phyloP scores from a whole-genome alignment of 2,329 filamentous ascomycete species.

The Xylaria sp. region DNA sequence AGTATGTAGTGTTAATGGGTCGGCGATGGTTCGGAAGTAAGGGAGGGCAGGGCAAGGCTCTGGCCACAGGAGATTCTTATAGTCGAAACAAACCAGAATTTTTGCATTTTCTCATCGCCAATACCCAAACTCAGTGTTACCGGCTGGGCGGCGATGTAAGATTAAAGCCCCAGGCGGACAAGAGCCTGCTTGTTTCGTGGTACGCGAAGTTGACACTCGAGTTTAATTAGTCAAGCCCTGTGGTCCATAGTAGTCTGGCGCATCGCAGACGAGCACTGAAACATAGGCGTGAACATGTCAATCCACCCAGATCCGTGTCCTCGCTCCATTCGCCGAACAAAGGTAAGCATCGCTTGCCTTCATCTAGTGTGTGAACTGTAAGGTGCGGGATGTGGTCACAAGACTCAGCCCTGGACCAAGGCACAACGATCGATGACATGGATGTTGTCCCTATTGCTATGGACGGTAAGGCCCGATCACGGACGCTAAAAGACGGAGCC shows the following conservation, averaged over 20 bases:
- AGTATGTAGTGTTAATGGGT: not conserved
- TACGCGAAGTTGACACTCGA: conserved; percentile 7
- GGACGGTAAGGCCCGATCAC: not conserved
- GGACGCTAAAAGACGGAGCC: too few relatives aligned
- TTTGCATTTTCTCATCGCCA: not conserved
- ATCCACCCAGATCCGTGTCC: not conserved
- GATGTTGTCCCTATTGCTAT: not conserved
- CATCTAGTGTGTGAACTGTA: not conserved
- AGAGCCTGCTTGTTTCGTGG: conserved; percentile 15
- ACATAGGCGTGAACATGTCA: not conserved
- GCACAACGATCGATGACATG: not conserved
- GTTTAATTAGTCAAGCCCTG: conserved; percentile 11
- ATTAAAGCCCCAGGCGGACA: conserved; percentile 3
- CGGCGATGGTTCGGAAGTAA: conserved; percentile 15
- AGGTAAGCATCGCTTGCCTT: not conserved
- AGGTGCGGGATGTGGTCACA: not conserved
- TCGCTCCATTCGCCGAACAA: not conserved
- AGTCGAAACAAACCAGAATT: not conserved
- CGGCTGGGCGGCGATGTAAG: conserved; percentile 4
- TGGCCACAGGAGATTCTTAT: not conserved
- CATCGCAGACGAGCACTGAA: conserved; percentile 1
- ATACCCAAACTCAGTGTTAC: not conserved
- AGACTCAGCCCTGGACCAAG: not conserved
- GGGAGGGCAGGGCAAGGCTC: not conserved
- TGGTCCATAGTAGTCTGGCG: not conserved